Evolutionary conservation across 768 basidiomycete genomes (phyloP).

Genomic region (Leccinum aurantiacum): DNA sequence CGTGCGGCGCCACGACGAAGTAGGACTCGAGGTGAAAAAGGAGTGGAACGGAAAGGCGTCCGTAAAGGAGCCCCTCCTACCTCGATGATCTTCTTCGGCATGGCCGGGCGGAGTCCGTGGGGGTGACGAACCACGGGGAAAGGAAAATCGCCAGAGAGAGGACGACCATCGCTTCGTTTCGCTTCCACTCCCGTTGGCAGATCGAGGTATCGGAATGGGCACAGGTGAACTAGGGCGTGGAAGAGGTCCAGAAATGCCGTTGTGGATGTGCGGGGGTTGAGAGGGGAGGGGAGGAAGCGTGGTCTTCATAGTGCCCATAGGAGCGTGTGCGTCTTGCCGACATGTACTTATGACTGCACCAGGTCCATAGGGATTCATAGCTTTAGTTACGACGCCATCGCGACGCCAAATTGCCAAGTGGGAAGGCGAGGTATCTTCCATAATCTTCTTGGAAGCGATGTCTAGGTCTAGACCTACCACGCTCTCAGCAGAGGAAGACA

Average conservation of each 20-base stretch:
- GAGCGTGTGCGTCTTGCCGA: conserved; percentile 22
- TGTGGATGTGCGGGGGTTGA: conserved; percentile 13
- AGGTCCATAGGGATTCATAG: conserved; percentile 27
- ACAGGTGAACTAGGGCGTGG: conserved; percentile 30
- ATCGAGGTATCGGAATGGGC: conserved; percentile 31
- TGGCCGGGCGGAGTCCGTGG: conserved; percentile 25
- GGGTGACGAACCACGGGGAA: conserved; percentile 32
- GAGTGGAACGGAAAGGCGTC: conserved; percentile 50
- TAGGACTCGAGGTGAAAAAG: conserved; percentile 33
- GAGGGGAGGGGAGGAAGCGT: conserved; percentile 13
- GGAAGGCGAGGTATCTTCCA: conserved; percentile 32
- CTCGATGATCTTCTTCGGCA: conserved; percentile 27
- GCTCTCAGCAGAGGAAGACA: conserved; percentile 38
- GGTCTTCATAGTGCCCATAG: conserved; percentile 7
- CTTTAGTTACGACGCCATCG: conserved; percentile 25
- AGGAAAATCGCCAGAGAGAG: conserved; percentile 37
- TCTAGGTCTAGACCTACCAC: conserved; percentile 35
- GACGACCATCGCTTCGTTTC: conserved; percentile 37
- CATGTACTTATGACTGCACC: conserved; percentile 30
- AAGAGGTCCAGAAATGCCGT: conserved; percentile 13
- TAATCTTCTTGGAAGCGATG: conserved; percentile 30
- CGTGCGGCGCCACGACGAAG: conserved; percentile 35
- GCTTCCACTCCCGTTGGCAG: conserved; percentile 31
- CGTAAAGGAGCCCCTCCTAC: conserved; percentile 32
- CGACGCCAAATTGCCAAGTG: conserved; percentile 36